phyloP scores from a whole-genome alignment of 2,329 filamentous ascomycete species.

The Clonostachys sp. region DNA sequence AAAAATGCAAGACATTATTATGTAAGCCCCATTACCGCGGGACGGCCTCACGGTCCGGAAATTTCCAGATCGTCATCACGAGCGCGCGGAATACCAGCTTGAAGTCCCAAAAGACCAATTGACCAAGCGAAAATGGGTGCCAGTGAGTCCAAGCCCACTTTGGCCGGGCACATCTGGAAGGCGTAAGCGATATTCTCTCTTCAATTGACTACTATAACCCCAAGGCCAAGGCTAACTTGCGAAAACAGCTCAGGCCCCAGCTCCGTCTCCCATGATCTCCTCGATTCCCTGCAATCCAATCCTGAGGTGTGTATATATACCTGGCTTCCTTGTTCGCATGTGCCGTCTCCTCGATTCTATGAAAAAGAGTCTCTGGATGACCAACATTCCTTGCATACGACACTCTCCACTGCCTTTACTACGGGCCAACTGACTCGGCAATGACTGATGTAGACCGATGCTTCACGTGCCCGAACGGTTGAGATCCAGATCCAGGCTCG shows the following conservation, averaged over 20 bases:
- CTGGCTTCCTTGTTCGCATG: too few relatives aligned
- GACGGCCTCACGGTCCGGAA: slow-evolving; percentile 15
- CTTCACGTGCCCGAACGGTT: slow-evolving; percentile 74
- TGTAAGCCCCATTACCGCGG: neutral
- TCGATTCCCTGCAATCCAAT: slow-evolving; percentile 79
- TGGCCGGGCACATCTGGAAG: slow-evolving; percentile 44
- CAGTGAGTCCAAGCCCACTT: slow-evolving; percentile 44
- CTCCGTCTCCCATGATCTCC: slow-evolving; percentile 71
- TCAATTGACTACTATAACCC: neutral
- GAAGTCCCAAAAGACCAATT: slow-evolving; percentile 21
- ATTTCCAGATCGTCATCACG: slow-evolving; percentile 16
- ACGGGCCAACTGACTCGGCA: too few relatives aligned
- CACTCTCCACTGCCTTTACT: neutral
- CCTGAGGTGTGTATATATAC: slow-evolving; percentile 63
- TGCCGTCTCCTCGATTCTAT: neutral
- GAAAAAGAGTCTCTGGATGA: slow-evolving; percentile 1
- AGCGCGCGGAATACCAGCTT: slow-evolving; percentile 6
- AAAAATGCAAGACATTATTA: neutral
- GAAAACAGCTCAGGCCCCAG: slow-evolving; percentile 35
- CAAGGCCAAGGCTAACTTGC: slow-evolving; percentile 5
- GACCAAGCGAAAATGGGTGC: slow-evolving; percentile 47
- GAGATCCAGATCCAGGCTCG: slow-evolving; percentile 88
- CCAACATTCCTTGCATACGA: neutral
- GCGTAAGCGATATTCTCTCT: slow-evolving; percentile 34
- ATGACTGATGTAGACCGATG: slow-evolving; percentile 65